Evolutionary conservation across 1,284 basidiomycete genomes (phyloP).

Genomic region (Leccinum variabile): DNA sequence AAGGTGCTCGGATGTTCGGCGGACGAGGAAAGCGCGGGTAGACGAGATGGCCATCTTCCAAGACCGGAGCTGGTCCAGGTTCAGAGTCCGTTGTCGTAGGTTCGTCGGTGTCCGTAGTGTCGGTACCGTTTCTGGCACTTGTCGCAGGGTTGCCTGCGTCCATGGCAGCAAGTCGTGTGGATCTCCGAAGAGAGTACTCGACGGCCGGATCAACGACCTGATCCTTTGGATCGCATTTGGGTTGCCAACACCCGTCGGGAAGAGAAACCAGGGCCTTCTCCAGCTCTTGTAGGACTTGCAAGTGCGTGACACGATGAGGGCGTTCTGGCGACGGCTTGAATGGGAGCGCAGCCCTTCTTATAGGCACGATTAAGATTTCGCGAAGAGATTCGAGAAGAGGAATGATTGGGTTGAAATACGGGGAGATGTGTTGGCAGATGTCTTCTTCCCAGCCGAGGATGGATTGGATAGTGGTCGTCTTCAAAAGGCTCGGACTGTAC

Average conservation of each 20-base stretch:
- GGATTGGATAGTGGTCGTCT: no score
- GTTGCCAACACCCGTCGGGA: background rate
- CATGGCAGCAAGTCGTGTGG: background rate
- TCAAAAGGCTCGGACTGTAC: no score
- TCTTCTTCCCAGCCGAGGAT: no score
- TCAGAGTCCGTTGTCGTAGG: background rate
- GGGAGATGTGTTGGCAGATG: no score
- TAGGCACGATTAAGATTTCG: no score
- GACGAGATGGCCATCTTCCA: background rate
- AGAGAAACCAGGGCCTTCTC: background rate
- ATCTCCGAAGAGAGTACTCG: background rate
- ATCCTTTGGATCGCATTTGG: background rate
- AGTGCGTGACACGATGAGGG: no score
- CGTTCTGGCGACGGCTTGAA: no score
- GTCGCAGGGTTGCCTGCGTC: background rate
- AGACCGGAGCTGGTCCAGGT: background rate
- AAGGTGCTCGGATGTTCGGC: background rate
- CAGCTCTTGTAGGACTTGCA: background rate
- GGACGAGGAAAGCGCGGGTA: background rate
- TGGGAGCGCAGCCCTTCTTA: no score
- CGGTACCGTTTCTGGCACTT: background rate
- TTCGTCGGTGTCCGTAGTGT: background rate
- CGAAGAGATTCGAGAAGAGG: no score
- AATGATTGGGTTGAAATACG: no score
- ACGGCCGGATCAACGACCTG: background rate